Conservation (phyloP, 2,329 filamentous ascomycete species). For the Simplicillium aogashimaense region DNA sequence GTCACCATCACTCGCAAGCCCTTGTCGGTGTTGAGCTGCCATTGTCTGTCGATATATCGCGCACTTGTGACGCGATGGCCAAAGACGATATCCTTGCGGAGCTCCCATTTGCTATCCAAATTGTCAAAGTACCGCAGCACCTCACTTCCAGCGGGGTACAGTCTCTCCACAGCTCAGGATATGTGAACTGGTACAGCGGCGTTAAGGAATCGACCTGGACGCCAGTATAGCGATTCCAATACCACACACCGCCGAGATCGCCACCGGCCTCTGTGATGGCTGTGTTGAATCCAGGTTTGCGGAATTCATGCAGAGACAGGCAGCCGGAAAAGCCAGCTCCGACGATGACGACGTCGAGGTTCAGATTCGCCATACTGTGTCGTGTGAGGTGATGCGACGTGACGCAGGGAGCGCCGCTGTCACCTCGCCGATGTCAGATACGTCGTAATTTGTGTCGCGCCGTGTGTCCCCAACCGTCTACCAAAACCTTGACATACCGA, state of each 20-base stretch:
- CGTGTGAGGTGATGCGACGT: constrained; percentile 1
- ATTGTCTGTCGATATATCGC: constrained; percentile 27
- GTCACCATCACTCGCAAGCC: constrained; percentile 26
- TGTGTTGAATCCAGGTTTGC: constrained; percentile 21
- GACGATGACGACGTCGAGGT: constrained; percentile 12
- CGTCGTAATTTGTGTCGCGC: too few species aligned
- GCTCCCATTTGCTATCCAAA: constrained; percentile 29
- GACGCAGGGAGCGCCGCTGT: too few species aligned
- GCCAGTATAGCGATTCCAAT: constrained; percentile 32
- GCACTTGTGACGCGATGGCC: constrained; percentile 29
- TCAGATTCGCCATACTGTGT: constrained; percentile 1
- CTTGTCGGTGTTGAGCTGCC: constrained; percentile 31
- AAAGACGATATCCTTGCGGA: constrained; percentile 34
- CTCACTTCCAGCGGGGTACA: constrained; percentile 27
- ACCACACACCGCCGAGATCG: constrained; percentile 31
- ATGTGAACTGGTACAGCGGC: constrained; percentile 23
- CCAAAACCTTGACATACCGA: too few species aligned
- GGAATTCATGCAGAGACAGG: constrained; percentile 22
- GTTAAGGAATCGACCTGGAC: constrained; percentile 27
- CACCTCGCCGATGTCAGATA: too few species aligned
- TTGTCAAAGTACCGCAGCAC: constrained; percentile 35
- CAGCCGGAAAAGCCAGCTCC: constrained; percentile 16
- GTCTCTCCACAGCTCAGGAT: constrained; percentile 27
- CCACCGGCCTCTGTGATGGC: constrained; percentile 26
- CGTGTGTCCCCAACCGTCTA: too few species aligned